Base-by-base conservation (phyloP, 2,329 filamentous ascomycete species). In the Gnomoniopsis smithogilvyi region DNA sequence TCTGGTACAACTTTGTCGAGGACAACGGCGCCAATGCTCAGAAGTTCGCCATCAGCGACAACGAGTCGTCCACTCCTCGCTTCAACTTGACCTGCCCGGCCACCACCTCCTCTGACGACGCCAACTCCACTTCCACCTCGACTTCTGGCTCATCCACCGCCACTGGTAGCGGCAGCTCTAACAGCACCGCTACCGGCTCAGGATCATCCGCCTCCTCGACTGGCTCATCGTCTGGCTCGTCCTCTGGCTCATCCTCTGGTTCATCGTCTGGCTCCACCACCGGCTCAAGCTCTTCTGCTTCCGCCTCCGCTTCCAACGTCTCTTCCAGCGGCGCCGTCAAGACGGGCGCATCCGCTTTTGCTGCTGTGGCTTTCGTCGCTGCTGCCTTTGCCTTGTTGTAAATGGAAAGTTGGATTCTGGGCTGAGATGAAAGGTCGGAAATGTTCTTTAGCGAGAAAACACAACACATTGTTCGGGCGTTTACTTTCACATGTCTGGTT, bases 1-100 rank as follows among this genome's bases (percentile, higher is more conserved):
- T 86, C 84, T 94, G 90, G 87, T 92, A 87, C 77, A 90, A 85
- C 53, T 82, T 93, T 26, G 85, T 90, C 69, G 90, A 94, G 47
- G 77, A 76, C 45, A 81, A 81, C 19, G 77, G 74, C 51, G 81
- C 81, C 3, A 85, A 87, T 36, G 83, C 77, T 74, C 88, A 89
- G 46, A 86, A 82, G 70, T 94, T 93, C 67, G 89, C 90, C 58
- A 76, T 94, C 65, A 76, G 90, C 57, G 84, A 84, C 62, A 76
- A 75, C 56, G 71, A 76, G 64, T 75, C 73, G 66, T 76, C 74
- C 62, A 82, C 75, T 50, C 85, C 87, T 24, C 74, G 88, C 36
- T 89, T 80, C 69, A 83, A 89, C 68, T 81, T 90, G 56, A 82
- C 81, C 48, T 90, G 86, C 76, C 70, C 72, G 57, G 69, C 74